A percentile compares a stretch with the other conserved stretches of the same genome.
Conservation (phyloP, 1,284 basidiomycete genomes). For the Pseudomicrostroma phylloplanum region DNA sequence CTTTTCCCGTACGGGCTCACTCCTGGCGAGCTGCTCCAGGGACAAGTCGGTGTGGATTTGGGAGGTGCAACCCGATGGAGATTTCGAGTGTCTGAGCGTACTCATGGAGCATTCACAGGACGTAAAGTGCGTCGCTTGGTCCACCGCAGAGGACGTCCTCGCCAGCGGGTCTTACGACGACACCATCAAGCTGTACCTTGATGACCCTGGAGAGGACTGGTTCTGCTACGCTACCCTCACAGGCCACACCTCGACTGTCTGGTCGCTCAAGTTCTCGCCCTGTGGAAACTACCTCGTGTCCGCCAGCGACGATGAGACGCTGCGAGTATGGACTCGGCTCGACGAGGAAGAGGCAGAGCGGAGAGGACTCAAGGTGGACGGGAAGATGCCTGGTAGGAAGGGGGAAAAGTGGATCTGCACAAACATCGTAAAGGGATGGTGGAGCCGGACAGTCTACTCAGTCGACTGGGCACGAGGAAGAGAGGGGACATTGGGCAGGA, state of each 20-base stretch:
- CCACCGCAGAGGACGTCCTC: conserved; percentile 89
- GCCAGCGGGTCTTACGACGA: conserved; percentile 97
- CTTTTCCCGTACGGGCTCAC: conserved; percentile 69
- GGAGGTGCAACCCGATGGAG: conserved; percentile 73
- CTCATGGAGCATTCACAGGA: conserved; percentile 97
- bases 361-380: conserved; percentile 34
- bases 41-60: conserved; percentile 99
- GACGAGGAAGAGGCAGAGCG: conserved; percentile 39
- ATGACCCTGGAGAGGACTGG: conserved; percentile 94
- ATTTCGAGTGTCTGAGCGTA: conserved; percentile 86
- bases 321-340: conserved; percentile 55
- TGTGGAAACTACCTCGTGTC: conserved; percentile 76
- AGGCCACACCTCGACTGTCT: conserved; percentile 76
- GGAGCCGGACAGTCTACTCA: conserved; percentile 70
- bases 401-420: conserved; percentile 52
- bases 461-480: conserved; percentile 62
- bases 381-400: conserved; percentile 36
- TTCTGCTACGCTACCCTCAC: conserved; percentile 74
- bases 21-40: conserved; percentile 84
- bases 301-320: conserved; percentile 68
- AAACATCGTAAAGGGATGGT: conserved; percentile 51
- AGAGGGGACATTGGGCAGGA: conserved; percentile 59
- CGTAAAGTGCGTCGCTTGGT: conserved; percentile 91
- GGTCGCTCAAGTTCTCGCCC: conserved; percentile 75
- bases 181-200: conserved; percentile 85